Conservation (phyloP, 179 eudicot genomes). For the Pouteria campechiana region DNA sequence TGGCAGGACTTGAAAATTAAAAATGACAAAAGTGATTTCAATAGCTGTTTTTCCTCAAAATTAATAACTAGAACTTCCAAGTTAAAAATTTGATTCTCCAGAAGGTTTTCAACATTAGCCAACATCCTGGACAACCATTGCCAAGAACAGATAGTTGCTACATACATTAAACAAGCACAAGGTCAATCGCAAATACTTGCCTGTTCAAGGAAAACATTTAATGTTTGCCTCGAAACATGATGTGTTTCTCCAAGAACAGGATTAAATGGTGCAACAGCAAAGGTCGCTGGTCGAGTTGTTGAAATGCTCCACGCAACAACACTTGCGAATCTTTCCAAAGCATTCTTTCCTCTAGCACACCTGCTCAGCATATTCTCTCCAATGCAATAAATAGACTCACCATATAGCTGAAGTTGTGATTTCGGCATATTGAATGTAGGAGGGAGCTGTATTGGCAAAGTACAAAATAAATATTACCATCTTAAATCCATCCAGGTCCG, state of each 20-base stretch:
- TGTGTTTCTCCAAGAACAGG: conserved; percentile 90
- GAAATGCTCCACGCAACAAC: conserved; percentile 73
- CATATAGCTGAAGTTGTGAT: conserved; percentile 70
- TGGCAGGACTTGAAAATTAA: no score
- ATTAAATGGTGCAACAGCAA: conserved; percentile 75
- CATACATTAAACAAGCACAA: no score
- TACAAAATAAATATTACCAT: background rate
- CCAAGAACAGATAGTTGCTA: no score
- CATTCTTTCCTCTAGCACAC: conserved; percentile 31
- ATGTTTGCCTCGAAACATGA: conserved; percentile 54
- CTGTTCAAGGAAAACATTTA: conserved; percentile 73
- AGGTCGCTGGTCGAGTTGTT: conserved; percentile 44
- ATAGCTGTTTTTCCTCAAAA: no score
- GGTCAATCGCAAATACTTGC: conserved; percentile 17
- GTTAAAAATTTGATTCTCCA: no score
- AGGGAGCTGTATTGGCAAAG: conserved; percentile 37
- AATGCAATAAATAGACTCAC: conserved; percentile 53
- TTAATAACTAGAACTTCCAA: no score
- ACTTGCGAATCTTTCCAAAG: conserved; percentile 35
- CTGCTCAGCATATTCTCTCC: conserved; percentile 35
- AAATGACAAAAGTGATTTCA: no score
- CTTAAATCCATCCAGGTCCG: background rate
- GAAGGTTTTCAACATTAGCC: no score
- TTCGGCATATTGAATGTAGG: conserved; percentile 74
- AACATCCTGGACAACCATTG: no score